These are phyloP conservation scores for Trapa incisa DNA, from an alignment of 345 rosid genomes.

Conservation along the genomic window DNA sequence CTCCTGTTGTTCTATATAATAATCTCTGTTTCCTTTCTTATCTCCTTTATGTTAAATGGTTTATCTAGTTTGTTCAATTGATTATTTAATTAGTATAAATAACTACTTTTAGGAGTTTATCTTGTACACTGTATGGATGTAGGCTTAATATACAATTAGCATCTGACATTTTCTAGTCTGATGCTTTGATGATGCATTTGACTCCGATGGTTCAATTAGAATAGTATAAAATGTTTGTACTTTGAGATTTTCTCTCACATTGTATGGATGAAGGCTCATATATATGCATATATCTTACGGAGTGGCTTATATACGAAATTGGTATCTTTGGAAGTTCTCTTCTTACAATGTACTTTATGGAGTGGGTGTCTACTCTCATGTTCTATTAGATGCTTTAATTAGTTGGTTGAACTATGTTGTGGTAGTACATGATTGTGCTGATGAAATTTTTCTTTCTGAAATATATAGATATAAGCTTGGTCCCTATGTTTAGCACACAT, in stretches of 20 bases:
- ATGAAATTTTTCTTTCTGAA: not conserved
- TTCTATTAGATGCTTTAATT: too few relatives aligned
- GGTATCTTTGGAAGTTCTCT: not conserved
- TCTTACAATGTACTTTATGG: not conserved
- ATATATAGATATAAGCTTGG: not conserved
- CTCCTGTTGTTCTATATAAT: slow-evolving; percentile 4
- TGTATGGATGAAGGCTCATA: not conserved
- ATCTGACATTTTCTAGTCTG: too few relatives aligned
- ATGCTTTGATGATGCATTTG: too few relatives aligned
- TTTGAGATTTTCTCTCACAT: not conserved
- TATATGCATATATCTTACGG: not conserved
- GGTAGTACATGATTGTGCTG: not conserved
- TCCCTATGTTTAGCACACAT: too few relatives aligned
- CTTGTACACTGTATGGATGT: too few relatives aligned
- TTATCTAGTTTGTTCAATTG: not conserved
- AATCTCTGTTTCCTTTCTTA: not conserved
- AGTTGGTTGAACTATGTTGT: not conserved
- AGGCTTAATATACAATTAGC: too few relatives aligned
- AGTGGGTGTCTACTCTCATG: too few relatives aligned
- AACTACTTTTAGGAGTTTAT: too few relatives aligned
- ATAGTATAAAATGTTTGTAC: not conserved
- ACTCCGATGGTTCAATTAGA: not conserved
- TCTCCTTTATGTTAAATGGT: not conserved
- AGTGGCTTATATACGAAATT: not conserved
- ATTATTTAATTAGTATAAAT: too few relatives aligned